Conservation (phyloP, 1,284 basidiomycete genomes). For the Ustilago cynodontis region DNA sequence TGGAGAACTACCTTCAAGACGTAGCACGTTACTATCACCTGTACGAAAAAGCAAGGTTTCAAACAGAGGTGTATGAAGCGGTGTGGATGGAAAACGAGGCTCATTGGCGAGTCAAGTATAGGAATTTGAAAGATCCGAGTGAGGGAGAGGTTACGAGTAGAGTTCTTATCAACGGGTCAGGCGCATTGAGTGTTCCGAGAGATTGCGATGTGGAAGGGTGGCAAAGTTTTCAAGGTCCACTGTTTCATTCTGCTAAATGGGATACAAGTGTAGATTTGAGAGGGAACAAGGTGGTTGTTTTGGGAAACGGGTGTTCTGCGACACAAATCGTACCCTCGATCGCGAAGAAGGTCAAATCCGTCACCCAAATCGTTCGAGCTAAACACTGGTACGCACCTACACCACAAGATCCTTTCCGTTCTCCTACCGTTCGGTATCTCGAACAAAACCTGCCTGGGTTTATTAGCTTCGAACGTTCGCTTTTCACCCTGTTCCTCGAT, state of each 20-base stretch:
- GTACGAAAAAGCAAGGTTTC: conserved; percentile 30
- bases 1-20: conserved; percentile 42
- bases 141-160: conserved; percentile 29
- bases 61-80: conserved; percentile 37
- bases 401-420: conserved; percentile 35
- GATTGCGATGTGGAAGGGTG: conserved; percentile 45
- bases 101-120: conserved; percentile 52
- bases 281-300: conserved; percentile 63
- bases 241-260: conserved; percentile 68
- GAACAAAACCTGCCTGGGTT: conserved; percentile 36
- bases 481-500: conserved; percentile 44
- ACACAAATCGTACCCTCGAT: conserved; percentile 56
- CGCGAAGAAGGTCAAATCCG: conserved; percentile 32
- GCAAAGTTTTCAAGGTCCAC: conserved; percentile 49
- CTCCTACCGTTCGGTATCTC: conserved; percentile 11
- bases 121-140: conserved; percentile 1
- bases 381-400: conserved; percentile 55
- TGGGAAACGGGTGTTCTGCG: conserved; percentile 65
- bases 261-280: conserved; percentile 56
- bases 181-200: conserved; percentile 44
- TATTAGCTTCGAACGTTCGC: conserved; percentile 20
- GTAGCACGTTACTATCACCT: conserved; percentile 37
- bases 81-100: conserved; percentile 36
- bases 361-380: conserved; percentile 48
- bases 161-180: conserved; percentile 41